Evolutionary conservation across 176 grass and related monocot genomes (phyloP).

Genomic region (Zoysia japonica): DNA sequence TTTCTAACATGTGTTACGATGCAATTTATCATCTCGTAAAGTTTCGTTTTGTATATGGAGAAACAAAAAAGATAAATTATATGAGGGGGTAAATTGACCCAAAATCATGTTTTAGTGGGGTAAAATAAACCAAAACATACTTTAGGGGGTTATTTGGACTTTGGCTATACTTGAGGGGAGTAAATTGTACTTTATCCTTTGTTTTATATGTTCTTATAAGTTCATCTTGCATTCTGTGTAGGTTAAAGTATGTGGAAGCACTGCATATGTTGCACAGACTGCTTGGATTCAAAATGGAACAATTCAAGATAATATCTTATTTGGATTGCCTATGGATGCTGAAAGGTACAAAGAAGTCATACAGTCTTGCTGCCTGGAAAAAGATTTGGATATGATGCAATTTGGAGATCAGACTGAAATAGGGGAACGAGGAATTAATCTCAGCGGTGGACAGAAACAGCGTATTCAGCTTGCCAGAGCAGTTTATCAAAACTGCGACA

Average conservation of each 20-base stretch:
- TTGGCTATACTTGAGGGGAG: no score
- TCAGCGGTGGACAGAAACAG: conserved; percentile 77
- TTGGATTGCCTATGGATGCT: conserved; percentile 50
- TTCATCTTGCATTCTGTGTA: conserved; percentile 16
- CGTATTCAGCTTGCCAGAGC: conserved; percentile 74
- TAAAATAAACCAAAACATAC: no score
- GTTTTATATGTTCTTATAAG: no score
- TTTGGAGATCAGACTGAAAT: conserved; percentile 79
- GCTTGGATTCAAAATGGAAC: conserved; percentile 77
- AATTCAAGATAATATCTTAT: conserved; percentile 76
- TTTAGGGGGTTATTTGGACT: no score
- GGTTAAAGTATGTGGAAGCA: conserved; percentile 65
- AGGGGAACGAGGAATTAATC: conserved; percentile 75
- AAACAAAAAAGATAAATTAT: no score
- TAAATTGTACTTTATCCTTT: no score
- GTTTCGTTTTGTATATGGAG: no score
- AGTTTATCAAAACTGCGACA: conserved; percentile 65
- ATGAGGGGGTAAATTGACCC: no score
- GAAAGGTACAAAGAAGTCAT: conserved; percentile 57
- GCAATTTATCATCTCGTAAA: no score
- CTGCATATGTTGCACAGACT: conserved; percentile 71
- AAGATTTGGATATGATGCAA: conserved; percentile 77
- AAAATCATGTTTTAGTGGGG: no score
- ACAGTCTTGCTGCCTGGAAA: conserved; percentile 62
- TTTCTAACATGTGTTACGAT: no score